These are phyloP conservation scores for Leucogyrophana mollusca DNA, from an alignment of 768 basidiomycete species.

Conservation along the genomic window DNA sequence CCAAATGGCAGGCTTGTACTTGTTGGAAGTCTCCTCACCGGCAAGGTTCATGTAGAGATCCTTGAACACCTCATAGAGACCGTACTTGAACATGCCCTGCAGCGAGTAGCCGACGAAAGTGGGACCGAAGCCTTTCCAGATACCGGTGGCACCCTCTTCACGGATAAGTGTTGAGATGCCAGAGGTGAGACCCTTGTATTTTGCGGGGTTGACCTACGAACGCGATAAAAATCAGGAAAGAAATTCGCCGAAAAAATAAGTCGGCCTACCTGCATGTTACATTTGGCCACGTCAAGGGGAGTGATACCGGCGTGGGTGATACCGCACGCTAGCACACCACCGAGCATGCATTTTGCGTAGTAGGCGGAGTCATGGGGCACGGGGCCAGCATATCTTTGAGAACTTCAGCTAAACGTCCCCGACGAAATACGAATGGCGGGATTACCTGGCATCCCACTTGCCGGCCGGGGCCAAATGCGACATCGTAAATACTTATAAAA, in stretches of 20 bases:
- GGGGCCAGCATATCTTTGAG: conserved; percentile 59
- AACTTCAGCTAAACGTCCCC: conserved; percentile 5
- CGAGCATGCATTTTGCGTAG: conserved; percentile 86
- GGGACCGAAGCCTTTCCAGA: conserved; percentile 94
- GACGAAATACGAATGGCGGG: conserved; percentile 1
- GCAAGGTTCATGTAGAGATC: conserved; percentile 87
- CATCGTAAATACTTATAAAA: conserved; percentile 39
- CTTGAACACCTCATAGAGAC: conserved; percentile 97
- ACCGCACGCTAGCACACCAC: conserved; percentile 86
- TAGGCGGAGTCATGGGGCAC: conserved; percentile 73
- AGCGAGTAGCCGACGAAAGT: conserved; percentile 92
- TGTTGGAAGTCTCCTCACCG: conserved; percentile 74
- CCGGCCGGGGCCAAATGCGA: conserved; percentile 47
- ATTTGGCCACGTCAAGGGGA: conserved; percentile 85
- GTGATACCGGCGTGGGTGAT: conserved; percentile 86
- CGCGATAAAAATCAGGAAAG: not conserved
- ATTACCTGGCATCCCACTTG: conserved; percentile 78
- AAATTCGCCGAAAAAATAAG: not conserved
- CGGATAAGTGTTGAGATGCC: conserved; percentile 64
- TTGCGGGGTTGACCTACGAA: conserved; percentile 66
- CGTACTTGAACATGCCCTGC: conserved; percentile 98
- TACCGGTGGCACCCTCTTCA: conserved; percentile 81
- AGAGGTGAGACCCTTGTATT: conserved; percentile 67
- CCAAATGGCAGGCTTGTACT: conserved; percentile 92
- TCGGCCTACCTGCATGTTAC: conserved; percentile 80